These are phyloP conservation scores for Phytomonas francai DNA, from an alignment of 208 protist genomes.

Conservation along the genomic window DNA sequence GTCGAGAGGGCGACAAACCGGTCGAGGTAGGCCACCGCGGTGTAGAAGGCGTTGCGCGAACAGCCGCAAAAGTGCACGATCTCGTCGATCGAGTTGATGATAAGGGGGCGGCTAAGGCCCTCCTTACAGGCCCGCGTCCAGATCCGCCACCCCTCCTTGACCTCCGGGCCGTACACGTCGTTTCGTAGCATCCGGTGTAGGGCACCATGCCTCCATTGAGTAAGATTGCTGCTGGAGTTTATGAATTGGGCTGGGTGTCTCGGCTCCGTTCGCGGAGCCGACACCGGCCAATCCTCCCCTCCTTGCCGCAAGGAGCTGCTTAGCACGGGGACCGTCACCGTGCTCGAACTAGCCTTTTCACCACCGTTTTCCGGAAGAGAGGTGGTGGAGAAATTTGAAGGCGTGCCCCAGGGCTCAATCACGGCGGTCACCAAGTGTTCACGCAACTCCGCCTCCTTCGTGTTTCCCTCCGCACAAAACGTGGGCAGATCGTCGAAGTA, in stretches of 20 bases:
- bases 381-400: neutral
- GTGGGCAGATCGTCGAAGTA: neutral
- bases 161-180: constrained; percentile 25
- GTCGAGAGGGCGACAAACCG: constrained; percentile 40
- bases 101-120: constrained; percentile 34
- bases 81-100: constrained; percentile 70
- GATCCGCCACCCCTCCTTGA: constrained; percentile 34
- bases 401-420: neutral
- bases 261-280: neutral
- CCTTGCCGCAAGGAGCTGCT: neutral
- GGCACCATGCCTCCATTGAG: constrained; percentile 21
- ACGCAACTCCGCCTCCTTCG: neutral
- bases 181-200: constrained; percentile 19
- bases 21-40: constrained; percentile 57
- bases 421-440: neutral
- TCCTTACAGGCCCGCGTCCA: constrained; percentile 47
- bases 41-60: constrained; percentile 54
- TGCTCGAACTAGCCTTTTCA: neutral
- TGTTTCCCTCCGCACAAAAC: neutral
- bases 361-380: neutral
- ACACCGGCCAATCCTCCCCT: neutral
- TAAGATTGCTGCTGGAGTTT: neutral
- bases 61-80: constrained; percentile 52
- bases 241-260: neutral
- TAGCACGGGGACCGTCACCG: neutral